phyloP scores from a whole-genome alignment of 2,329 filamentous ascomycete genomes.

The Colletotrichum phormii region DNA sequence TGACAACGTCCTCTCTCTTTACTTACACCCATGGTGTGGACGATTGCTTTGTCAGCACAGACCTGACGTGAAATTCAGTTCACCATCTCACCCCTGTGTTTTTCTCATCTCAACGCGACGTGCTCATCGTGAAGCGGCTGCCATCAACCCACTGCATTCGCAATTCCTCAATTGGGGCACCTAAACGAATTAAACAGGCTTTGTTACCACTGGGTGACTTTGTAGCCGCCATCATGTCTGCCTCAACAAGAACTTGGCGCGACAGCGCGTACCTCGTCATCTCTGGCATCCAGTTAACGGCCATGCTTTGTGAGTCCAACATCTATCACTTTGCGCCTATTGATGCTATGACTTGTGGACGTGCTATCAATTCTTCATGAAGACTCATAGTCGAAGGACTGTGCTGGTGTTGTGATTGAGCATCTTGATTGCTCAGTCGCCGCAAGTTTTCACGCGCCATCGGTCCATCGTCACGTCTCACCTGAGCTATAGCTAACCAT shows the following conservation, averaged over 20 bases:
- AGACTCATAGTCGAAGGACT: no score
- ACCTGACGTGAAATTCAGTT: neutral
- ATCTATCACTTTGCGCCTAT: neutral
- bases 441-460: no score
- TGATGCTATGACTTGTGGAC: no score
- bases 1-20: neutral
- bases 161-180: neutral
- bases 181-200: no score
- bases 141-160: neutral
- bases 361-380: neutral
- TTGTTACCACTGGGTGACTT: neutral
- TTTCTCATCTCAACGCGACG: neutral
- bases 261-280: constrained; percentile 51
- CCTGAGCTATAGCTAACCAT: constrained; percentile 9
- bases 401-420: no score
- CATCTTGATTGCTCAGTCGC: neutral
- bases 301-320: constrained; percentile 37
- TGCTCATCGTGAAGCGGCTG: neutral
- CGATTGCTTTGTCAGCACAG: neutral
- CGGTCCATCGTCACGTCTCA: neutral
- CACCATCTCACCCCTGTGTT: neutral
- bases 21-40: neutral
- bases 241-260: constrained; percentile 37
- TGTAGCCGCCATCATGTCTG: constrained; percentile 1
- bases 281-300: constrained; percentile 44